These are phyloP conservation scores for Monosporascus sp. DNA, from an alignment of 2,329 filamentous ascomycete genomes.

Conservation along the genomic window DNA sequence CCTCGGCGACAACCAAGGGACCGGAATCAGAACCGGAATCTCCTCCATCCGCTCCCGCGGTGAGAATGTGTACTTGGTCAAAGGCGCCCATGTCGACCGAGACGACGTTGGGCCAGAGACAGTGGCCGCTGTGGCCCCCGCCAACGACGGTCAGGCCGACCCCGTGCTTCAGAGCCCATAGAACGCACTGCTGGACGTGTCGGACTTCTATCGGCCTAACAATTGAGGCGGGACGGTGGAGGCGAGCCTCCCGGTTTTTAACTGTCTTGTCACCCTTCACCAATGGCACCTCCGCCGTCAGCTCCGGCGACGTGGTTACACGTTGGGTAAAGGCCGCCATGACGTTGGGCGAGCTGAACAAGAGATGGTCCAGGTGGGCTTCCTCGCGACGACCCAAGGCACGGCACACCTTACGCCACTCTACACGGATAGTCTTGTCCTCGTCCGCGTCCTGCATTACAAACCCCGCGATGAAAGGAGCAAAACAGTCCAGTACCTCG, in stretches of 20 bases:
- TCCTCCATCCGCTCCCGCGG: conserved; percentile 11
- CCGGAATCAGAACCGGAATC: conserved; percentile 12
- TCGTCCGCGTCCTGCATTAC: conserved; percentile 24
- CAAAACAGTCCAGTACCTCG: conserved; percentile 43
- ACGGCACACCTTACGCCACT: conserved; percentile 52
- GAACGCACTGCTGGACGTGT: conserved; percentile 51
- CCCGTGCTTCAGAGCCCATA: conserved; percentile 47
- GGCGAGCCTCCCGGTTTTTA: conserved; percentile 49
- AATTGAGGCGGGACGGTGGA: conserved; percentile 37
- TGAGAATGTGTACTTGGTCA: conserved; percentile 41
- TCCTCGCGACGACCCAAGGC: conserved; percentile 35
- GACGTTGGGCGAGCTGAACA: conserved; percentile 43
- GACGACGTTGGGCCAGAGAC: conserved; percentile 46
- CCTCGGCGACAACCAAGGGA: conserved; percentile 43
- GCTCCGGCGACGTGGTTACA: conserved; percentile 37
- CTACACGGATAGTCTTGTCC: conserved; percentile 25
- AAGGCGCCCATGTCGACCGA: conserved; percentile 56
- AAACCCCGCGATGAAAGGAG: conserved; percentile 47
- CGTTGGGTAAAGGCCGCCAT: conserved; percentile 48
- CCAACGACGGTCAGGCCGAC: conserved; percentile 46
- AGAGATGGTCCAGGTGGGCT: conserved; percentile 31
- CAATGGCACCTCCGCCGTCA: conserved; percentile 37
- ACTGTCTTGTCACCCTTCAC: conserved; percentile 25
- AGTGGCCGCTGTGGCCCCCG: conserved; percentile 58
- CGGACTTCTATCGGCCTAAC: conserved; percentile 39